Evolutionary conservation across 2,329 filamentous ascomycete genomes (phyloP).

Genomic region (Aureobasidium sp.): DNA sequence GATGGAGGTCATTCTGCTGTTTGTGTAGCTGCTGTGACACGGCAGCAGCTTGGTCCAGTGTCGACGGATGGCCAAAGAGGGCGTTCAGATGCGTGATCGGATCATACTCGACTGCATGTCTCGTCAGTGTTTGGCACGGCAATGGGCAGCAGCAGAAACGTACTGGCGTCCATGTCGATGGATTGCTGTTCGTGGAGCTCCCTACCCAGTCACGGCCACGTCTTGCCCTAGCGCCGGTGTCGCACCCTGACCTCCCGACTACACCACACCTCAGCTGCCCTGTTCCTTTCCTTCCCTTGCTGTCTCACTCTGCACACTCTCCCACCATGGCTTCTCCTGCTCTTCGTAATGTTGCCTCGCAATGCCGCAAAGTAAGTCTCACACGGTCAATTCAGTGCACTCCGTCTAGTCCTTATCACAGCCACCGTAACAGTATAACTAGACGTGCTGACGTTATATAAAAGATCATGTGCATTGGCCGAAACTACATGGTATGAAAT

Average conservation of each 20-base stretch:
- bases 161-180: slow-evolving; percentile 5
- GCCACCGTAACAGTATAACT: background rate
- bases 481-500: slow-evolving; percentile 68
- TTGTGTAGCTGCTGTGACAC: slow-evolving; percentile 65
- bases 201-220: background rate
- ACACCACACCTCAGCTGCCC: background rate
- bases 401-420: background rate
- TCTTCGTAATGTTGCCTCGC: slow-evolving; percentile 7
- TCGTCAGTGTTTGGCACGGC: background rate
- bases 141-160: background rate
- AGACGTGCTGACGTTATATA: background rate
- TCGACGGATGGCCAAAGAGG: slow-evolving; percentile 83
- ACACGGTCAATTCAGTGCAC: background rate
- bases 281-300: background rate
- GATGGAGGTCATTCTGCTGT: slow-evolving; percentile 75
- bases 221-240: background rate
- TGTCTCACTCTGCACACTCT: background rate
- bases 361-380: slow-evolving; percentile 39
- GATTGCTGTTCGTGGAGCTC: background rate
- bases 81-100: slow-evolving; percentile 88
- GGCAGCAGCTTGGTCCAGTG: slow-evolving; percentile 65
- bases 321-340: slow-evolving; percentile 24
- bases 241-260: background rate
- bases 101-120: slow-evolving; percentile 65
- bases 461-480: slow-evolving; percentile 82